Evolutionary conservation across 371 early-diverging fungal genomes (phyloP), one percentile per base, ranked within the genome.

Genomic region (Syncephalastrum sp.): DNA sequence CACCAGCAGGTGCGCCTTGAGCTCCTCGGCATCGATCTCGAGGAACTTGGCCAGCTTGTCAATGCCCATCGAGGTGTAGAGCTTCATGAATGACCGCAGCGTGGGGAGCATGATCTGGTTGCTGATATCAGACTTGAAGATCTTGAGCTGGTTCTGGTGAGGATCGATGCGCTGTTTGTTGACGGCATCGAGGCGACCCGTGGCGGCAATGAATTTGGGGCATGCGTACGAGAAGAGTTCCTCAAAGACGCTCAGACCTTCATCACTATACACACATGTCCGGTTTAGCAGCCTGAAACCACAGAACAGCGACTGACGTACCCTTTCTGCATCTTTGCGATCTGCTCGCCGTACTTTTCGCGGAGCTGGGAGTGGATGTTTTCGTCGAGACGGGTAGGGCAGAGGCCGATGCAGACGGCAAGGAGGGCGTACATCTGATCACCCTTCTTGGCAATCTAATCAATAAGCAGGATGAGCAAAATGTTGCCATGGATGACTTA

Each of bases 371-470:
- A 83, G 81, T 95, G 95, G 59, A 95, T 86, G 73, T 84, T 81
- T 72, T 97, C 97, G 70, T 97, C 97, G 47, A 97, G 74, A 42
- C 95, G 86, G 46, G 92, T 92, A n/a, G 96, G 96, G 64, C 90
- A 93, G 46, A 97, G 82, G 21, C 95, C 85, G 45, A 95, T 88
- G 68, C 93, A 92, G 56, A 96, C 88, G 55, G 95, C 88, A 56
- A 97, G 75, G 41, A 97, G 81, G 15, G 95, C 93, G 65, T 95
- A 96, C 92, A 96, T 95, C 70, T 92, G 92, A 54, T 92, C 94
- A 58, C 88, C 89, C 81, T 91, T 94, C 76, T 94, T 94, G 68
- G 88, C 87, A 64, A 91, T 91, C 42, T 45, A 53, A 21, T 21
- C 21, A 21, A 21, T 15, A 41, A 17, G 4, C 23, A 8, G 5